A percentile compares a stretch with the other conserved stretches of the same genome.
phyloP scores from a whole-genome alignment of 768 basidiomycete genomes.

The Kwoniella shandongensis region DNA sequence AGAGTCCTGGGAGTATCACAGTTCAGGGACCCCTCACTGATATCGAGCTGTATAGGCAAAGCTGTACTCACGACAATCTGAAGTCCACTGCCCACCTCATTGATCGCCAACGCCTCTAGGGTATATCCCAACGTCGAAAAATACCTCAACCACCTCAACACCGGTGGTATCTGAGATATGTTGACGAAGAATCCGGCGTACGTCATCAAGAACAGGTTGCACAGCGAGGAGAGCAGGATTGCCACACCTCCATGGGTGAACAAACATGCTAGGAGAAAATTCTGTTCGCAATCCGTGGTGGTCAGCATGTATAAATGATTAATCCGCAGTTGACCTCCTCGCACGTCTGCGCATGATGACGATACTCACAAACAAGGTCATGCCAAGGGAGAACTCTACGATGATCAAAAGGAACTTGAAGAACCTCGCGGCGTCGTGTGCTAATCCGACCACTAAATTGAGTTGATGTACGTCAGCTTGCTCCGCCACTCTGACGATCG shows the following conservation, averaged over 20 bases:
- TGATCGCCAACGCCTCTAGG: slow-evolving; percentile 73
- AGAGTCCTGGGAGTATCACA: slow-evolving; percentile 58
- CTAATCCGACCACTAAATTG: slow-evolving; percentile 71
- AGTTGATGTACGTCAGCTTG: not conserved
- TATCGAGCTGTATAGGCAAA: not conserved
- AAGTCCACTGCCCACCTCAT: slow-evolving; percentile 86
- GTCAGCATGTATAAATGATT: too few species aligned
- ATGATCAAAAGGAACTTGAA: slow-evolving; percentile 95
- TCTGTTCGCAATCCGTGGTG: slow-evolving; percentile 56
- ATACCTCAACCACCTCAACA: slow-evolving; percentile 92
- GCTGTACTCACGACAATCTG: slow-evolving; percentile 60
- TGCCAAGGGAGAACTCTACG: slow-evolving; percentile 75
- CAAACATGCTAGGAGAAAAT: slow-evolving; percentile 81
- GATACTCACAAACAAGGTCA: slow-evolving; percentile 76
- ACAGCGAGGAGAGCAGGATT: slow-evolving; percentile 72
- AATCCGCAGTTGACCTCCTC: too few species aligned
- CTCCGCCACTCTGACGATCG: not conserved
- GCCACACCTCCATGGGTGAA: slow-evolving; percentile 87
- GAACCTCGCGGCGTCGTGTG: slow-evolving; percentile 72
- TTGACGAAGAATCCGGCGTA: slow-evolving; percentile 77
- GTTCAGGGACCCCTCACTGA: not conserved
- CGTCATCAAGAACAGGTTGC: slow-evolving; percentile 57
- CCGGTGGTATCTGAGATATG: slow-evolving; percentile 76
- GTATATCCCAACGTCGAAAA: slow-evolving; percentile 59
- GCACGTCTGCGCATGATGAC: not conserved